phyloP scores from a whole-genome alignment of 2,329 filamentous ascomycete genomes.

The Microcyclospora tardicrescens region DNA sequence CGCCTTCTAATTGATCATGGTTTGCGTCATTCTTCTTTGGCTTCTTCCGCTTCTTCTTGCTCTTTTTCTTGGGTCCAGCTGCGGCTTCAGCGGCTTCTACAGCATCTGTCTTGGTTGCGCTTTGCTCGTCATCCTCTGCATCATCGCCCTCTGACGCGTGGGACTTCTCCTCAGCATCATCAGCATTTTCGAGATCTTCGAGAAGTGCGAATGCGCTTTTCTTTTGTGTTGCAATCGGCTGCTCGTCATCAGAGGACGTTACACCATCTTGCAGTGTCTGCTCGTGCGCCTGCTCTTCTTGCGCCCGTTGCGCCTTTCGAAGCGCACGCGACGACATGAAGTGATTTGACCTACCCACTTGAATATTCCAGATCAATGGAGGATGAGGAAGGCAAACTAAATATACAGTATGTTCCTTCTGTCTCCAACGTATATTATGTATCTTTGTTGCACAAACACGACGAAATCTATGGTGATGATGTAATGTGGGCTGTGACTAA shows the following conservation, averaged over 20 bases:
- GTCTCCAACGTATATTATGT: too few species aligned
- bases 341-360: too few species aligned
- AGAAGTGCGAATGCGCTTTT: conserved; percentile 37
- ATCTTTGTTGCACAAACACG: too few species aligned
- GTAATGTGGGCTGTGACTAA: too few species aligned
- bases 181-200: conserved; percentile 26
- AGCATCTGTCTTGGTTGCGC: conserved; percentile 6
- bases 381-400: too few species aligned
- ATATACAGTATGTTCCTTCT: too few species aligned
- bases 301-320: conserved; percentile 49
- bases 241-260: conserved; percentile 24
- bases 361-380: too few species aligned
- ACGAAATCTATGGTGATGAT: too few species aligned
- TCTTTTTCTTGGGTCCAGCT: conserved; percentile 28
- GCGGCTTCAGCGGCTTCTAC: conserved; percentile 13
- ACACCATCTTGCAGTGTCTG: conserved; percentile 29
- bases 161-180: conserved; percentile 18
- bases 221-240: conserved; percentile 18
- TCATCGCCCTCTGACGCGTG: conserved; percentile 18
- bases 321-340: conserved; percentile 54
- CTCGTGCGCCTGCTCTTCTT: conserved; percentile 45
- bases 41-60: conserved; percentile 51
- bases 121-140: conserved; percentile 13
- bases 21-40: conserved; percentile 31
- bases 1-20: conserved; percentile 12